Evolutionary conservation across 106 monocot genomes (phyloP).

Genomic region (Dactylorhiza incarnata): DNA sequence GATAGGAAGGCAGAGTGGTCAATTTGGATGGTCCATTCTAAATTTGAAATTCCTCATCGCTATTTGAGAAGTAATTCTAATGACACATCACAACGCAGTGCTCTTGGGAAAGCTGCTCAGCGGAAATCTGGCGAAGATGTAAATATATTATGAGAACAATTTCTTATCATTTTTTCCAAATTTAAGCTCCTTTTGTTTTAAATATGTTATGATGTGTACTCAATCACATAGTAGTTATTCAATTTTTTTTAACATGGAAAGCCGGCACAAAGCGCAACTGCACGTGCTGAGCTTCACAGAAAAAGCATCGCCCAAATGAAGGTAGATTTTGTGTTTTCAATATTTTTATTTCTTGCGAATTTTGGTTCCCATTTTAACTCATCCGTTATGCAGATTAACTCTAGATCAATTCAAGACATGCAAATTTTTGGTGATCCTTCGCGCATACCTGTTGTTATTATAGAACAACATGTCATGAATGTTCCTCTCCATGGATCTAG

Average conservation of each 20-base stretch:
- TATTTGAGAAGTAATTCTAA: slow-evolving; percentile 71
- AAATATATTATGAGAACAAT: slow-evolving; percentile 8
- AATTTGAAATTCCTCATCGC: slow-evolving; percentile 78
- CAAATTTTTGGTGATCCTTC: slow-evolving; percentile 90
- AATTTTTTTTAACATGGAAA: slow-evolving; percentile 28
- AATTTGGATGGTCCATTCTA: slow-evolving; percentile 97
- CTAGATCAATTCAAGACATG: slow-evolving; percentile 81
- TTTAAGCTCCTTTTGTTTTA: neutral
- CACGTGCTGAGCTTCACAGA: slow-evolving; percentile 88
- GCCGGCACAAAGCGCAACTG: slow-evolving; percentile 58
- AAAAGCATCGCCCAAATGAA: slow-evolving; percentile 96
- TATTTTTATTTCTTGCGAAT: slow-evolving; percentile 1
- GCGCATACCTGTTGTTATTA: slow-evolving; percentile 68
- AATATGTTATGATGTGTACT: neutral
- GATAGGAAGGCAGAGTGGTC: slow-evolving; percentile 97
- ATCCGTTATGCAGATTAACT: slow-evolving; percentile 62
- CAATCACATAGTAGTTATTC: neutral
- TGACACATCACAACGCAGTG: slow-evolving; percentile 53
- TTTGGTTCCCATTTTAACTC: neutral
- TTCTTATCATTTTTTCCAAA: neutral
- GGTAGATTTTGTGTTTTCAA: slow-evolving; percentile 18
- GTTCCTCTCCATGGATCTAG: slow-evolving; percentile 39
- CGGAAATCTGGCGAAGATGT: slow-evolving; percentile 70
- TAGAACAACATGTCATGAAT: slow-evolving; percentile 83
- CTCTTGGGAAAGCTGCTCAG: slow-evolving; percentile 52